Evolutionary conservation across 176 grass and related monocot genomes (phyloP).

Genomic region (Themeda triandra): DNA sequence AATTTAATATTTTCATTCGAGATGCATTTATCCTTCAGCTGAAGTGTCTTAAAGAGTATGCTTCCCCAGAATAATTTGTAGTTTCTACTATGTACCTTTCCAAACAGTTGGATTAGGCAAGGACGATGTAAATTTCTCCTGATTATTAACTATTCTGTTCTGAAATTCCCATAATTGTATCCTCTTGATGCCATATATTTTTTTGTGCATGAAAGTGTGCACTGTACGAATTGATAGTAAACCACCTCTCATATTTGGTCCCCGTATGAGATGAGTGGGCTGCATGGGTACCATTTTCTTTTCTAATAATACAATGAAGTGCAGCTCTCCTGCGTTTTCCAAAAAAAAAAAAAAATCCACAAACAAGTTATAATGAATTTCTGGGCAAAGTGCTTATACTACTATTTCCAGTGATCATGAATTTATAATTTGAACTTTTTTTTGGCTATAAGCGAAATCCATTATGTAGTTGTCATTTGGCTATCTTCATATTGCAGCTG

Average conservation of each 20-base stretch:
- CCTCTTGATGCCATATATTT: neutral
- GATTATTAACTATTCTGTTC: neutral
- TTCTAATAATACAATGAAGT: neutral
- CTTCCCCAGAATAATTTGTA: neutral
- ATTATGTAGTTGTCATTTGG: slow-evolving; percentile 11
- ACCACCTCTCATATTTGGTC: no score
- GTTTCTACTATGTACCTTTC: neutral
- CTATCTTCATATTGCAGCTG: slow-evolving; percentile 54
- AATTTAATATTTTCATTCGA: slow-evolving; percentile 13
- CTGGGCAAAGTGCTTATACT: neutral
- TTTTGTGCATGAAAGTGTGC: neutral
- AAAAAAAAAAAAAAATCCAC: neutral
- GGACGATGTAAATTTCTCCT: neutral
- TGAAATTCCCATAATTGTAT: slow-evolving; percentile 11
- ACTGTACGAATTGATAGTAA: slow-evolving; percentile 1
- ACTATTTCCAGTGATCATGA: neutral
- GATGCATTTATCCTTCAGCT: neutral
- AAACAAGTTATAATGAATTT: neutral
- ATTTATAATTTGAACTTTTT: neutral
- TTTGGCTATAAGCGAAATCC: neutral
- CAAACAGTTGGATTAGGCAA: slow-evolving; percentile 16
- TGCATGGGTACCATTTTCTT: neutral
- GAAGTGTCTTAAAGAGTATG: neutral
- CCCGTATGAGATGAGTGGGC: no score
- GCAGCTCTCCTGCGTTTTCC: neutral